Base-by-base conservation (phyloP, 495 filamentous ascomycete species). In the Neurospora cerealis region DNA sequence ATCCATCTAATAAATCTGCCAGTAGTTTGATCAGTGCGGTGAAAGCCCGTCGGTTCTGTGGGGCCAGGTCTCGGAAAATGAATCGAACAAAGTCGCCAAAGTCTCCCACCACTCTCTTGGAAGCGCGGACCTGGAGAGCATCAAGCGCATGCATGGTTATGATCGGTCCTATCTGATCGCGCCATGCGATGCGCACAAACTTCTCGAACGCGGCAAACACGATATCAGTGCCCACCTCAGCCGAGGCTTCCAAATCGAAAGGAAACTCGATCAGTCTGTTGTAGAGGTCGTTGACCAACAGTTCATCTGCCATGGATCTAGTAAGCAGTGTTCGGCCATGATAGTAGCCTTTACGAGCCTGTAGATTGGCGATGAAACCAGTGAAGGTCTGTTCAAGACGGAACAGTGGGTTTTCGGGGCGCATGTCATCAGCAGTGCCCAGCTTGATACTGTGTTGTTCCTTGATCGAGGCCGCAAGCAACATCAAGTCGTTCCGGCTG, bases 181-280 rank as follows among this genome's bases (percentile, higher is more conserved):
- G 89, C 96, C 96, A 99, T 38, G 94, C 94, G 73, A 92, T 91
- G 73, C 88, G 89, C 78, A 98, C 86, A 75, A 98, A 99, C 74
- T 96, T 97, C 77, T 97, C 94, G 78, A 99, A 99, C 2, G 95
- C 93, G 21, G 91, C 91, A 77, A 98, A 97, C 11, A 98, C 86
- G n/a, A 95, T 91, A 79, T 97, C 94, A 28, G 97, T 89, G 15
- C 92, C 87, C 4, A 92, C 87, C 73, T 97, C 92, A 2, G 90
- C 88, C 5, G 92, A 89, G 15, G 89, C 84, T 70, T 96, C 89
- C 54, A 92, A 83, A 74, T 91, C 92, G 70, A 86, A 90, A 0
- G 94, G 92, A 75, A 93, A 90, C 80, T 97, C 94, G 48, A 97
- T 86, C 39, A 97, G 86, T 40, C 88, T 85, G 77, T 97, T 97